Conservation (phyloP, 805 yeast species). For the Monosporozyma yasuniensis region DNA sequence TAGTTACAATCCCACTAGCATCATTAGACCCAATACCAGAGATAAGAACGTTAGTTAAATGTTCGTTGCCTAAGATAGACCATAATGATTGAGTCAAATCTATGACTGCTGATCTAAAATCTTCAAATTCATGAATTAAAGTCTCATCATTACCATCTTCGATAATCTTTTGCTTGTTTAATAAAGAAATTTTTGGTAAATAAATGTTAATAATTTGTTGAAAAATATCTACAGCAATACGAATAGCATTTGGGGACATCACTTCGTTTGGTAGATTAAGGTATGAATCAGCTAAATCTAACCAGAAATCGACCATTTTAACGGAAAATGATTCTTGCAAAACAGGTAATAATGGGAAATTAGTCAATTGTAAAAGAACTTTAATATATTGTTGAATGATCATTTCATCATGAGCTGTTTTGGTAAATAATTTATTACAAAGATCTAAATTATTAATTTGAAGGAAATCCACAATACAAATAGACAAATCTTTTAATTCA, state of each 20-base stretch:
- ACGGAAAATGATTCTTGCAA: constrained; percentile 49
- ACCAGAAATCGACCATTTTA: constrained; percentile 60
- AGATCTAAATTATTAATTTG: constrained; percentile 26
- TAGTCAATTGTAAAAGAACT: constrained; percentile 44
- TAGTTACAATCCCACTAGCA: constrained; percentile 2
- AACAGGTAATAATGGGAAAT: constrained; percentile 48
- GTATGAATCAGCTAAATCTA: constrained; percentile 50
- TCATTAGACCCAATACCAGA: constrained; percentile 18
- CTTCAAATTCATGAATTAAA: constrained; percentile 43
- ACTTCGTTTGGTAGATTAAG: constrained; percentile 31
- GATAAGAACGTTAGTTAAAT: constrained; percentile 25
- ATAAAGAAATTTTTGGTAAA: constrained; percentile 54
- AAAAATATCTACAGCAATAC: constrained; percentile 35
- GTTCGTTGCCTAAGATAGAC: constrained; percentile 47
- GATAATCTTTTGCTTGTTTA: constrained; percentile 30
- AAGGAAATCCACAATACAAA: constrained; percentile 27
- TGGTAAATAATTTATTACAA: constrained; percentile 28
- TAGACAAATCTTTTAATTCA: constrained; percentile 27
- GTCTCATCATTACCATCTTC: constrained; percentile 24
- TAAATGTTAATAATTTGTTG: constrained; percentile 49
- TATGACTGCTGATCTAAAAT: constrained; percentile 63
- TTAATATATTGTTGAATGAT: constrained; percentile 34
- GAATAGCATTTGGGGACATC: constrained; percentile 20
- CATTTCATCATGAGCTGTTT: background rate
- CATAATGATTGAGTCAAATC: constrained; percentile 70